Base-by-base conservation (phyloP, 129 eudicot species). In the Escallonia herrerae region DNA sequence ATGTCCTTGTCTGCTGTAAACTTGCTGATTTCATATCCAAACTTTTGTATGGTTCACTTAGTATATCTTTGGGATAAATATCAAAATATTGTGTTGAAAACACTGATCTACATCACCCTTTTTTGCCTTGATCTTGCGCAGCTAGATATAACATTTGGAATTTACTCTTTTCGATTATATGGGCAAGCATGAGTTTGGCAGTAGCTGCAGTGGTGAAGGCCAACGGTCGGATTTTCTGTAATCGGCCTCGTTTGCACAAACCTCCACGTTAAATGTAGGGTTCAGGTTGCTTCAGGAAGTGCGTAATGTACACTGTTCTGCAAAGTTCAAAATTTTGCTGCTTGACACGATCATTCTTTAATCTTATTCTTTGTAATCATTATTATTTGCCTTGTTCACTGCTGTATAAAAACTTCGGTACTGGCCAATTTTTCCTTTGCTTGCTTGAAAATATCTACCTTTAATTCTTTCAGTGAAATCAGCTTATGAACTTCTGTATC, bases 211-310 rank as follows among this genome's bases (percentile, higher is more conserved):
- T 84, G 8, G 96, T 93, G 76, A 93, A 68, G 77, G 79, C 91
- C 62, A 86, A 89, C 65, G 96, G 96, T 15, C 86, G 95, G 55
- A 67, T 76, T 55, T 93, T 89, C 77, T 89, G 96, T 69, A 89
- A 89, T 43, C 87, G 89, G 9, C 96, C 99, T 41, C 87, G 90
- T 58, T 81, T 93, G 15, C 83, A 75, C 77, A 84, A 78, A 70
- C 87, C 91, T 46, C 67, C 80, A 12, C 63, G 49, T 67, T 87
- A 22, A 22, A 22, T 22, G 1, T 22, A 22, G 33, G 33, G 33
- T 22, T 22, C 33, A 22, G 33, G 33, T 22, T 22, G 33, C 33
- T 22, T 22, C 33, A 22, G 33, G 33, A 15, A 3, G 58, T 53
- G 58, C 13, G 15, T 15, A 53, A 53, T 12, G 33, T 22, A 22